Evolutionary conservation across 177 flowering plant genomes (phyloP).

Genomic region (Vitis hybrid): DNA sequence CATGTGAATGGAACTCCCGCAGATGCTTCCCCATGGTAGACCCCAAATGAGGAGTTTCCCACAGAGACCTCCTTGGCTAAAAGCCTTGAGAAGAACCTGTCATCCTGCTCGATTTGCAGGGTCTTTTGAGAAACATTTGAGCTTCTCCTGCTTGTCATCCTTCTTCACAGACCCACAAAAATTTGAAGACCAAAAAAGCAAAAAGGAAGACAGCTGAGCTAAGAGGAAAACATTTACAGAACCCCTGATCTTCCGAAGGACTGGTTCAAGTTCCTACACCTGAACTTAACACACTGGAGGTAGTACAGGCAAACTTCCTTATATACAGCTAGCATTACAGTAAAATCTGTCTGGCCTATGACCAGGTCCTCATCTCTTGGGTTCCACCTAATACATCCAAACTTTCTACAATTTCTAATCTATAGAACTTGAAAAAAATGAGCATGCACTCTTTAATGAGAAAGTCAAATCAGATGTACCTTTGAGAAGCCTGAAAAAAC

Average conservation of each 20-base stretch:
- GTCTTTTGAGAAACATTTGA: conserved; percentile 3
- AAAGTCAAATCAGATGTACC: neutral
- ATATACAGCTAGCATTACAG: neutral
- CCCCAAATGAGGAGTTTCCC: neutral
- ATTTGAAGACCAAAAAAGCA: neutral
- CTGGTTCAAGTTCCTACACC: no score
- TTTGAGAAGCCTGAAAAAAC: neutral
- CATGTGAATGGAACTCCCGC: conserved; percentile 30
- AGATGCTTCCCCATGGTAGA: conserved; percentile 22
- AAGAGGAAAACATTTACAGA: no score
- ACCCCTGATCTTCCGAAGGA: no score
- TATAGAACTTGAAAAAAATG: neutral
- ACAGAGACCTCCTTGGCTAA: conserved; percentile 7
- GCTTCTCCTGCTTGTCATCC: neutral
- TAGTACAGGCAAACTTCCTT: no score
- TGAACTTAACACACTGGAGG: no score
- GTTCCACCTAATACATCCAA: neutral
- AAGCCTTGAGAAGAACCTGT: neutral
- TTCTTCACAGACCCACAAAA: neutral
- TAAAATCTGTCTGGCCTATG: neutral
- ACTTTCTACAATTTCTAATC: neutral
- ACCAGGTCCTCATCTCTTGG: neutral
- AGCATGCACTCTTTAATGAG: neutral
- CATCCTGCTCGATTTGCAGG: neutral
- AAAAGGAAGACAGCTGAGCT: no score